Conservation (phyloP, 352 stramenopile genomes). For the Pythium phragmiticola region DNA sequence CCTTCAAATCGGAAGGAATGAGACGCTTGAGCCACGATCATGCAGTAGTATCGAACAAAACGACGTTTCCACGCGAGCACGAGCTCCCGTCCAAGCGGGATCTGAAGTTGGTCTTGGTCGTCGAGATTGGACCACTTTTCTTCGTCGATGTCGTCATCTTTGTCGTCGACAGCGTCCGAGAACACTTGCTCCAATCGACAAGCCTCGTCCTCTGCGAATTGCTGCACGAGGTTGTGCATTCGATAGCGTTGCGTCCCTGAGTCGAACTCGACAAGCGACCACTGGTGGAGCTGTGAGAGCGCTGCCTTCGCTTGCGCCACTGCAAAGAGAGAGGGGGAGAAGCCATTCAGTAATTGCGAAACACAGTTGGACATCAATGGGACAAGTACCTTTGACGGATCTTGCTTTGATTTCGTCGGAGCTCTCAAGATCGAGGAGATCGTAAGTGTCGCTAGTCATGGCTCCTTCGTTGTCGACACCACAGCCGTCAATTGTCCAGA, state of each 20-base stretch:
- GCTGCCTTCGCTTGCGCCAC: slow-evolving; percentile 52
- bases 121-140: slow-evolving; percentile 1
- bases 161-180: slow-evolving; percentile 13
- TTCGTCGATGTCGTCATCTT: slow-evolving; percentile 3
- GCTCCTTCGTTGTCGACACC: slow-evolving; percentile 76
- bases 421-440: slow-evolving; percentile 72
- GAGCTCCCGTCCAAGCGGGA: slow-evolving; percentile 56
- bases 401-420: slow-evolving; percentile 63
- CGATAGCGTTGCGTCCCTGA: slow-evolving; percentile 66
- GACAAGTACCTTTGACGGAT: slow-evolving; percentile 32
- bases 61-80: slow-evolving; percentile 76
- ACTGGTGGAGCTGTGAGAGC: slow-evolving; percentile 67
- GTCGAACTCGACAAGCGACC: slow-evolving; percentile 81
- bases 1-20: slow-evolving; percentile 78
- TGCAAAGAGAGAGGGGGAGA: neutral
- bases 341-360: neutral
- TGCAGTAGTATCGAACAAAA: slow-evolving; percentile 87
- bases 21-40: slow-evolving; percentile 71
- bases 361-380: neutral
- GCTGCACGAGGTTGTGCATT: slow-evolving; percentile 82
- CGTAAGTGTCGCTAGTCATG: slow-evolving; percentile 77
- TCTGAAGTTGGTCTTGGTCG: slow-evolving; percentile 24
- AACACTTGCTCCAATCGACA: slow-evolving; percentile 48
- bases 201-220: slow-evolving; percentile 82
- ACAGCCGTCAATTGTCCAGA: slow-evolving; percentile 70